Conservation (phyloP, 1,284 basidiomycete genomes). For the Puccinia triticina region DNA sequence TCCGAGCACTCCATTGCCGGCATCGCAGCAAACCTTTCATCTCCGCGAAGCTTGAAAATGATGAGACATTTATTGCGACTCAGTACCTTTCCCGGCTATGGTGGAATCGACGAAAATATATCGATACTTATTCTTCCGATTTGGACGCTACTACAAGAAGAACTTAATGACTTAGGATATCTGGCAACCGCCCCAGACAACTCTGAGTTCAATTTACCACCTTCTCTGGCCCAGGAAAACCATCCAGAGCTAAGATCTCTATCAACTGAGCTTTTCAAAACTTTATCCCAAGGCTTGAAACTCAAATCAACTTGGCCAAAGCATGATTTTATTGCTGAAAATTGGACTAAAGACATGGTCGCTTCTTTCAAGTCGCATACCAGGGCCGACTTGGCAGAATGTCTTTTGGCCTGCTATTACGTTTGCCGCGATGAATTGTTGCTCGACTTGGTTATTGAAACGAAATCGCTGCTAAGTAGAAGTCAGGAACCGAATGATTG, state of each 20-base stretch:
- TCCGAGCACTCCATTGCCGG: conserved; percentile 51
- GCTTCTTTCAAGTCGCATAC: conserved; percentile 55
- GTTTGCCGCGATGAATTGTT: conserved; percentile 56
- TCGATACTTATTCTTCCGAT: conserved; percentile 53
- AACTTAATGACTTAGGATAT: conserved; percentile 56
- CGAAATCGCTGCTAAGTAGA: conserved; percentile 51
- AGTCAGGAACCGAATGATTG: conserved; percentile 23
- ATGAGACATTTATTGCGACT: conserved; percentile 51
- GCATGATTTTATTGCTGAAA: conserved; percentile 43
- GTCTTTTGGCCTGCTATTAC: conserved; percentile 56
- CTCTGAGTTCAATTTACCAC: conserved; percentile 44
- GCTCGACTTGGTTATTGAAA: conserved; percentile 53
- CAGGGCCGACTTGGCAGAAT: conserved; percentile 54
- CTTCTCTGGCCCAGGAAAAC: conserved; percentile 12
- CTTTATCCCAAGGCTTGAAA: conserved; percentile 54
- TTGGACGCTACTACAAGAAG: conserved; percentile 57
- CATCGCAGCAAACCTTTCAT: conserved; percentile 44
- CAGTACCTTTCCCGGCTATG: conserved; percentile 55
- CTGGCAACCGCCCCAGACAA: conserved; percentile 52
- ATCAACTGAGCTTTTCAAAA: conserved; percentile 55
- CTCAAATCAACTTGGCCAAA: conserved; percentile 54
- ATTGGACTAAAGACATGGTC: conserved; percentile 40
- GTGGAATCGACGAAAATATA: conserved; percentile 54
- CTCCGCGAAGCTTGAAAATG: conserved; percentile 37
- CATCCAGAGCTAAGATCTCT: conserved; percentile 52